Percentiles rank a stretch among this genome's conserved stretches.
phyloP scores from a whole-genome alignment of 108 stramenopile genomes.

The Fistulifera solaris region DNA sequence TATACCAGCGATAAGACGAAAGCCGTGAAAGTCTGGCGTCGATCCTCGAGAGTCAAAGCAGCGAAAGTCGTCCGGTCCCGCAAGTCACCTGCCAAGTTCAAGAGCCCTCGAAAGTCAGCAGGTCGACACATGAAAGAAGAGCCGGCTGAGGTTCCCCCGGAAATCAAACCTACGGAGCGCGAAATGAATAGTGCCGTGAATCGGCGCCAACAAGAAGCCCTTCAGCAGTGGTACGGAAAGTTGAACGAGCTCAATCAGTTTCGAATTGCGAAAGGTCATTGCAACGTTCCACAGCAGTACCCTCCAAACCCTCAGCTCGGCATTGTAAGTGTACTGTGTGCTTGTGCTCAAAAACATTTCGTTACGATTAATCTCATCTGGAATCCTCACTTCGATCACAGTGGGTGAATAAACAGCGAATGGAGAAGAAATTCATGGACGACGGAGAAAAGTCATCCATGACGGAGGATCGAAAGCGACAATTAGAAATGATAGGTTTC shows the following conservation, averaged over 20 bases:
- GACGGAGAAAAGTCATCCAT: conserved; percentile 30
- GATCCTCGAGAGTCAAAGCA: too few relatives aligned
- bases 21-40: too few relatives aligned
- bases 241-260: conserved; percentile 29
- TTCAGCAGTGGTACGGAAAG: conserved; percentile 33
- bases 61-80: not conserved
- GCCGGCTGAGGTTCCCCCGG: not conserved
- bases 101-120: not conserved
- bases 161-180: conserved; percentile 3
- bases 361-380: not conserved
- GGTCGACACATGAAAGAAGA: not conserved
- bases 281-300: conserved; percentile 55
- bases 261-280: conserved; percentile 28
- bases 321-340: conserved; percentile 19
- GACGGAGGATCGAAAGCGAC: conserved; percentile 22
- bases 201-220: conserved; percentile 15
- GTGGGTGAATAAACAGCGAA: conserved; percentile 54
- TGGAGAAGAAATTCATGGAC: conserved; percentile 42
- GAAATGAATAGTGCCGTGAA: conserved; percentile 20
- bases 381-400: not conserved
- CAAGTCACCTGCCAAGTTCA: not conserved
- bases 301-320: conserved; percentile 26
- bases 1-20: too few relatives aligned
- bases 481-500: conserved; percentile 42
- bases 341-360: not conserved